phyloP scores from a whole-genome alignment of 371 early-diverging fungal genomes.

The Mucor velutinosus region DNA sequence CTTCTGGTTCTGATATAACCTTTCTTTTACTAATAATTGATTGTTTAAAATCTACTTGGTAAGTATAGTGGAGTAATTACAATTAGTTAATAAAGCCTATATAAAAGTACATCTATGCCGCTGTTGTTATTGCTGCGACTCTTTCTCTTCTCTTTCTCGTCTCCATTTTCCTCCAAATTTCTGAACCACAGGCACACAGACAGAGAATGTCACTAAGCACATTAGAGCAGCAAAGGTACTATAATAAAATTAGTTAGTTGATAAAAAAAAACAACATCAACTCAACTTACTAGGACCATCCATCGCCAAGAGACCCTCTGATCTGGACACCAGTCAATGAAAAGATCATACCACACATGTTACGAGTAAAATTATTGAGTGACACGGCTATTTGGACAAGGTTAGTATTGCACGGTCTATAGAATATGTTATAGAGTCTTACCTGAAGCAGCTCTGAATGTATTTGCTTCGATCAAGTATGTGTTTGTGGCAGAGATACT shows the following conservation, averaged over 20 bases:
- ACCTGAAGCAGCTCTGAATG: conserved; percentile 35
- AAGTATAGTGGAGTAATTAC: too few species aligned
- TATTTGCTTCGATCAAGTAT: conserved; percentile 30
- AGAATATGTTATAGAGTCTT: background rate
- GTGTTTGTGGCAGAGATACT: conserved; percentile 29
- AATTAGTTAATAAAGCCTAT: too few species aligned
- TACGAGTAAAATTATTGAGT: conserved; percentile 32
- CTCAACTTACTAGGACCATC: conserved; percentile 39
- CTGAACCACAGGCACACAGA: background rate
- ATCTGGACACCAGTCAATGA: conserved; percentile 29
- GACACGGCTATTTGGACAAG: conserved; percentile 18
- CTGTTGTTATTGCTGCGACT: background rate
- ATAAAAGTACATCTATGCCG: too few species aligned
- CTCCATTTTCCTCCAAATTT: conserved; percentile 11
- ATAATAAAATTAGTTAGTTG: background rate
- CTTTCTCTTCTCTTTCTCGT: background rate
- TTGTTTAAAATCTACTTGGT: too few species aligned
- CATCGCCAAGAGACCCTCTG: conserved; percentile 26
- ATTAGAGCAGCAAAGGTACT: background rate
- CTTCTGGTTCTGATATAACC: too few species aligned
- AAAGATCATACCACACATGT: conserved; percentile 33
- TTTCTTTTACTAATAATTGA: too few species aligned
- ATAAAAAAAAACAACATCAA: background rate
- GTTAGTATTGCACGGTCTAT: background rate
- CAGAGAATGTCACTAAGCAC: background rate